Evolutionary conservation across 768 basidiomycete genomes (phyloP).

Genomic region (Boletus rufocinnamomeus): DNA sequence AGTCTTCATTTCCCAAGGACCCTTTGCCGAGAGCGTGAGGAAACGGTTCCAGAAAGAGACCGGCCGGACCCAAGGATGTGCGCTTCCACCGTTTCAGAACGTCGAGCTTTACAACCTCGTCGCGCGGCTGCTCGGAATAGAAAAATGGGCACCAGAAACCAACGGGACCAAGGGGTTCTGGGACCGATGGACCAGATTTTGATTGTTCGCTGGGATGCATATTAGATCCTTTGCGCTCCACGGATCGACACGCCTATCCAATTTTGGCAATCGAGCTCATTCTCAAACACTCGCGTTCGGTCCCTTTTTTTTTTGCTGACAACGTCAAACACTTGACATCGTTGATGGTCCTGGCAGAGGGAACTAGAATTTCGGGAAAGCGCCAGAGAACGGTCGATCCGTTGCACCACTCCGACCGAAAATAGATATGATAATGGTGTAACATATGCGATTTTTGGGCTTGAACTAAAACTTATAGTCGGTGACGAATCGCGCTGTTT

Average conservation of each 20-base stretch:
- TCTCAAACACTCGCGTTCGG: neutral
- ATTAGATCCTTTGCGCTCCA: neutral
- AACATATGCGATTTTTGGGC: too few species aligned
- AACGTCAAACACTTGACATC: neutral
- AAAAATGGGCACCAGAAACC: conserved; percentile 52
- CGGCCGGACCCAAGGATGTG: conserved; percentile 43
- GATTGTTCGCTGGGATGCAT: neutral
- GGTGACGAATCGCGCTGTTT: too few species aligned
- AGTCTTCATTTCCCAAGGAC: conserved; percentile 87
- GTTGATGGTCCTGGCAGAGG: neutral
- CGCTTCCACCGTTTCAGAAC: conserved; percentile 79
- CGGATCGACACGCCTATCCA: neutral
- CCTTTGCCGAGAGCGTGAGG: conserved; percentile 52
- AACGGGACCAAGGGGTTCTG: conserved; percentile 84
- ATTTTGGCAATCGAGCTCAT: neutral
- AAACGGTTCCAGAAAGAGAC: conserved; percentile 2
- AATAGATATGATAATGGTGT: too few species aligned
- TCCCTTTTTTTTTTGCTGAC: neutral
- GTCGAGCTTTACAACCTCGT: conserved; percentile 83
- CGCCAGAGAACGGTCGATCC: neutral
- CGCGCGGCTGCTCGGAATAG: conserved; percentile 68
- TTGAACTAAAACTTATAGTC: too few species aligned
- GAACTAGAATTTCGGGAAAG: too few species aligned
- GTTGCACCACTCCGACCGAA: neutral
- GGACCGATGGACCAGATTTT: conserved; percentile 51